A percentile compares a stretch with the other conserved stretches of the same genome.
Conservation (phyloP, 495 filamentous ascomycete species). For the Jackrogersella minutella region DNA sequence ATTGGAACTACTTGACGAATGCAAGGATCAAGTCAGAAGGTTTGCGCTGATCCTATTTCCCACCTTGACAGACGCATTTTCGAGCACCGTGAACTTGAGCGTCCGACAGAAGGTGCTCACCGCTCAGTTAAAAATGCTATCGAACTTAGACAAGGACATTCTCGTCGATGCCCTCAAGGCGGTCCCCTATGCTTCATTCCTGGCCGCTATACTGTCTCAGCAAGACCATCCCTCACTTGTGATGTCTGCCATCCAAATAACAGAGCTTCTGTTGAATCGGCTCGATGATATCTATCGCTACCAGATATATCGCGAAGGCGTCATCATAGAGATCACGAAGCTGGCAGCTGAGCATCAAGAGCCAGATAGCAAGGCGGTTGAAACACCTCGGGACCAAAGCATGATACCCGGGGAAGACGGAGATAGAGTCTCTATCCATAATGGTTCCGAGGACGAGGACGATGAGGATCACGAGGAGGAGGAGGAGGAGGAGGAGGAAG, state of each 20-base stretch:
- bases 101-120: slow-evolving; percentile 97
- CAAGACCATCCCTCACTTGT: slow-evolving; percentile 91
- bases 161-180: slow-evolving; percentile 87
- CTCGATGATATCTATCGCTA: slow-evolving; percentile 89
- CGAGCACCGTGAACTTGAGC: slow-evolving; percentile 95
- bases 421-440: slow-evolving; percentile 57
- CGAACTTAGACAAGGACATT: slow-evolving; percentile 85
- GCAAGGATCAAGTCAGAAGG: slow-evolving; percentile 84
- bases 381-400: slow-evolving; percentile 58
- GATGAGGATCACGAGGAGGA: slow-evolving; percentile 60
- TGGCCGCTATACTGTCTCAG: slow-evolving; percentile 95
- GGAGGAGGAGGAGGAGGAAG: slow-evolving; percentile 67
- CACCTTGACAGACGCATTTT: slow-evolving; percentile 95
- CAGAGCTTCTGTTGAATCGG: slow-evolving; percentile 84
- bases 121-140: slow-evolving; percentile 97
- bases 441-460: slow-evolving; percentile 61
- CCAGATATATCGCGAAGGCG: slow-evolving; percentile 97
- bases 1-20: slow-evolving; percentile 75
- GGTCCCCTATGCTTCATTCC: slow-evolving; percentile 95
- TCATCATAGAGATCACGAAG: slow-evolving; percentile 89
- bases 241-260: slow-evolving; percentile 83
- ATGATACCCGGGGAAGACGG: slow-evolving; percentile 60
- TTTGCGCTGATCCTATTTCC: slow-evolving; percentile 97
- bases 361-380: slow-evolving; percentile 36
- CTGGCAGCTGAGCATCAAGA: slow-evolving; percentile 61